Evolutionary conservation across 2,329 filamentous ascomycete genomes (phyloP).

Genomic region (Aspergillus caelatus): DNA sequence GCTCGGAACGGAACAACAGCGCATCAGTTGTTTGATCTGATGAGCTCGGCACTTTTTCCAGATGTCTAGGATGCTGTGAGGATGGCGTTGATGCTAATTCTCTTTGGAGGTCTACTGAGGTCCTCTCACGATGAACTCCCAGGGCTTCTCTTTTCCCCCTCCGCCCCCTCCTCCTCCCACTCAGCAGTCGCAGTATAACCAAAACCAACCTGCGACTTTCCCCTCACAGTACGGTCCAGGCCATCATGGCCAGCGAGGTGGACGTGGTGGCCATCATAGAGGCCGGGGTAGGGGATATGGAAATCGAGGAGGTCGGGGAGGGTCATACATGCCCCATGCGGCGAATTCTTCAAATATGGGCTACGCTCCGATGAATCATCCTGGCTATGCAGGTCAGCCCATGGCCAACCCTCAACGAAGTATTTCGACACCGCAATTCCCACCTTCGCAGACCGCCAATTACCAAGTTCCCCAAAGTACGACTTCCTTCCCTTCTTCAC

Average conservation of each 20-base stretch:
- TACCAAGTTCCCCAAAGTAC: slow-evolving; percentile 26
- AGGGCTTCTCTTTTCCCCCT: slow-evolving; percentile 51
- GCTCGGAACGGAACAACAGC: slow-evolving; percentile 29
- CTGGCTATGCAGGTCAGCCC: slow-evolving; percentile 31
- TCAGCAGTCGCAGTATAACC: slow-evolving; percentile 22
- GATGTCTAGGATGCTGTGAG: slow-evolving; percentile 27
- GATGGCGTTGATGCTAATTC: slow-evolving; percentile 28
- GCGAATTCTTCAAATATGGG: slow-evolving; percentile 28
- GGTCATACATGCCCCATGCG: slow-evolving; percentile 26
- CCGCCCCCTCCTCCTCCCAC: slow-evolving; percentile 47
- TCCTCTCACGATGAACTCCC: slow-evolving; percentile 39
- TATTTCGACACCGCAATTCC: slow-evolving; percentile 30
- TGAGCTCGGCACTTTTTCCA: background rate
- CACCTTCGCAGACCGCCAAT: slow-evolving; percentile 25
- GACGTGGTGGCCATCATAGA: slow-evolving; percentile 32
- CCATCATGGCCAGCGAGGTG: slow-evolving; percentile 29
- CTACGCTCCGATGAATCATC: slow-evolving; percentile 34
- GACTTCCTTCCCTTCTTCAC: slow-evolving; percentile 25
- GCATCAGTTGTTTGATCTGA: slow-evolving; percentile 3
- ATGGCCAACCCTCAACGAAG: slow-evolving; percentile 26
- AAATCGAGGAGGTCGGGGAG: slow-evolving; percentile 35
- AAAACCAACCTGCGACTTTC: slow-evolving; percentile 20
- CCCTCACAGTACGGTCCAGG: slow-evolving; percentile 32
- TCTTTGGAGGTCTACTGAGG: slow-evolving; percentile 27
- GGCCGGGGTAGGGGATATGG: slow-evolving; percentile 41